Evolutionary conservation across 805 yeast species (phyloP), one percentile per base, ranked within the genome.

Genomic region (Sungouiozyma intestinalis): DNA sequence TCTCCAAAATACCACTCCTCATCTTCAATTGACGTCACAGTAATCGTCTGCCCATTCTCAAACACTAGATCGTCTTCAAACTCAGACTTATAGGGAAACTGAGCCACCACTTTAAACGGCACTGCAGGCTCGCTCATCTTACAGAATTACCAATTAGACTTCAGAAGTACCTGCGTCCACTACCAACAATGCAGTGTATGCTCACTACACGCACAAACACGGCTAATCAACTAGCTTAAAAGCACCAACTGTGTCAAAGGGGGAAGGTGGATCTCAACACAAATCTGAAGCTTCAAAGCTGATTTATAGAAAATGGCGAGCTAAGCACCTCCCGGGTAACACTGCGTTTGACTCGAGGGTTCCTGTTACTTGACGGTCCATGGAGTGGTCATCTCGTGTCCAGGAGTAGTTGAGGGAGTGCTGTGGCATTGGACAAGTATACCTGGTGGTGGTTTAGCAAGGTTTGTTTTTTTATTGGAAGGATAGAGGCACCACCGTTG

Each of bases 1-100:
- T 69, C 65, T 3, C 98, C 98, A 33, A 73, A 67, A 56, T 76
- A 82, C 97, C 97, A 92, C 48, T 88, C 95, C 5, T 79, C 94
- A 60, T 90, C 97, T 51, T 86, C 95, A 41, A 85, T 69, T 33
- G 75, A 77, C 4, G 80, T 77, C 20, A 90, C 96, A 3, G 77
- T 74, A 49, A 90, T 80, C 21, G 73, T 49, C 58, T 83, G 86
- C 16, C 83, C 88, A 3, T 67, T 74, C 0, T 61, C 59, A 52
- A 90, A 88, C 29, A 73, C 68, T 57, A 90, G 71, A 60, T 90
- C 98, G 58, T 92, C 97, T 21, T 79, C 85, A 48, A 77, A 85
- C 40, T 80, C 85, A 3, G 81, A 74, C 35, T 63, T 56, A 63
- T 83, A 85, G 39, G 79, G 82, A 53, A 69, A 83, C 29, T 80